A percentile compares a stretch with the other conserved stretches of the same genome.
phyloP scores from a whole-genome alignment of 176 grass and related monocot species.

The Oryza longistaminata region DNA sequence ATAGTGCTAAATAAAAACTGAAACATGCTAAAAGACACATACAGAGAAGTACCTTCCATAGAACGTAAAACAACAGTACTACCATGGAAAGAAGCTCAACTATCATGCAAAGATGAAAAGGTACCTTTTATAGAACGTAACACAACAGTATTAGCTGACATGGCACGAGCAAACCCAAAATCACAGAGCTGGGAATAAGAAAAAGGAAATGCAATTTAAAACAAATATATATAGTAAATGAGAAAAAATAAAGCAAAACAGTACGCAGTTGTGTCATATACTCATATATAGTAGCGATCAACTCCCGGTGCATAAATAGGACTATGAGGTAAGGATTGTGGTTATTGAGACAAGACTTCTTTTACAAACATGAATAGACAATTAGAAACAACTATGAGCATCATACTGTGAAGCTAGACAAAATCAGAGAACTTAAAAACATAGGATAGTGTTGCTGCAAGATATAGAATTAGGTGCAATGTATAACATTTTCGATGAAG shows the following conservation, averaged over 20 bases:
- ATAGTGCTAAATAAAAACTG: background rate
- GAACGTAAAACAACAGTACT: too few species aligned
- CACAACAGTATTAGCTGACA: slow-evolving; percentile 97
- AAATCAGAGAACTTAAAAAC: background rate
- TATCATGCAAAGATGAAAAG: slow-evolving; percentile 19
- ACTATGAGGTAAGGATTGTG: background rate
- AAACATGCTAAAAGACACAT: slow-evolving; percentile 1
- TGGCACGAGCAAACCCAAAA: slow-evolving; percentile 97
- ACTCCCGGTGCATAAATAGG: background rate
- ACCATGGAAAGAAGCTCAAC: background rate
- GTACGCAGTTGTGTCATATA: background rate
- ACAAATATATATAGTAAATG: slow-evolving; percentile 21
- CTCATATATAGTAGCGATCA: background rate
- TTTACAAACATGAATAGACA: background rate
- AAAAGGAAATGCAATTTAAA: slow-evolving; percentile 25
- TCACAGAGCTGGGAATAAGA: slow-evolving; percentile 80
- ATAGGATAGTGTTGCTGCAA: background rate
- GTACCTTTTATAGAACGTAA: slow-evolving; percentile 95
- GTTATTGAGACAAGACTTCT: background rate
- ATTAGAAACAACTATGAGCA: background rate
- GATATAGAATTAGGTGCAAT: slow-evolving; percentile 9
- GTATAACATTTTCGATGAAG: background rate
- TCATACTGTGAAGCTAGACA: slow-evolving; percentile 6
- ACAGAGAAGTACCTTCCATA: background rate
- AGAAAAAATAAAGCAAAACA: slow-evolving; percentile 26